These are phyloP conservation scores for Xylariaceae sp. DNA, from an alignment of 2,329 filamentous ascomycete species.

Conservation along the genomic window DNA sequence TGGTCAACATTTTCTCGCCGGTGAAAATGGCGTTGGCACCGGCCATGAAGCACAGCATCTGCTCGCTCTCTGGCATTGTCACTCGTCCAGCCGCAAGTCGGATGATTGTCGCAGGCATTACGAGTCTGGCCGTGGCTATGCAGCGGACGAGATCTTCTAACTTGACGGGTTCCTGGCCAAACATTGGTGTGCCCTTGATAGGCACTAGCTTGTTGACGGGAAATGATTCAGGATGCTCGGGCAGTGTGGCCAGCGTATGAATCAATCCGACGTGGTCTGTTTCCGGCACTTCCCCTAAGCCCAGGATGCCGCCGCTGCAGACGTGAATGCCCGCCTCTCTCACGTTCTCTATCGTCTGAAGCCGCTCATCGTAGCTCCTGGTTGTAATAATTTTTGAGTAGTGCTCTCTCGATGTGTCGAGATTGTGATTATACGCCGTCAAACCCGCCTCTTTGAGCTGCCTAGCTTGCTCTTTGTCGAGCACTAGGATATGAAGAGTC, in stretches of 20 bases:
- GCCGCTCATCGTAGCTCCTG: constrained; percentile 82
- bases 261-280: constrained; percentile 83
- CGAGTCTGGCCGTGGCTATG: constrained; percentile 79
- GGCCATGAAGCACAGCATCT: constrained; percentile 86
- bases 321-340: constrained; percentile 87
- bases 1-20: constrained; percentile 94
- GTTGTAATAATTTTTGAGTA: constrained; percentile 89
- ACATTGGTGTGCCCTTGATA: constrained; percentile 87
- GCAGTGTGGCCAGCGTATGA: constrained; percentile 80
- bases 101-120: constrained; percentile 87
- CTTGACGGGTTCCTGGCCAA: constrained; percentile 72
- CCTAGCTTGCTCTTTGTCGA: constrained; percentile 78
- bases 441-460: constrained; percentile 84
- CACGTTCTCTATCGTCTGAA: constrained; percentile 79
- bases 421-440: constrained; percentile 93
- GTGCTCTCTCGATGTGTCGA: constrained; percentile 88
- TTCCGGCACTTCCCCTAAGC: constrained; percentile 74
- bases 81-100: constrained; percentile 84
- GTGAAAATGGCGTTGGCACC: constrained; percentile 96
- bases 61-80: constrained; percentile 85
- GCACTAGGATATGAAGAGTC: constrained; percentile 61
- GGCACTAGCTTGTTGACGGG: constrained; percentile 91
- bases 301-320: constrained; percentile 87
- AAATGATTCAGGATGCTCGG: constrained; percentile 85
- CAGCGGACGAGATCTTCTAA: constrained; percentile 83